A percentile compares a stretch with the other conserved stretches of the same genome.
phyloP scores from a whole-genome alignment of 306 rosid species.

The Cucurbita ficifolia region DNA sequence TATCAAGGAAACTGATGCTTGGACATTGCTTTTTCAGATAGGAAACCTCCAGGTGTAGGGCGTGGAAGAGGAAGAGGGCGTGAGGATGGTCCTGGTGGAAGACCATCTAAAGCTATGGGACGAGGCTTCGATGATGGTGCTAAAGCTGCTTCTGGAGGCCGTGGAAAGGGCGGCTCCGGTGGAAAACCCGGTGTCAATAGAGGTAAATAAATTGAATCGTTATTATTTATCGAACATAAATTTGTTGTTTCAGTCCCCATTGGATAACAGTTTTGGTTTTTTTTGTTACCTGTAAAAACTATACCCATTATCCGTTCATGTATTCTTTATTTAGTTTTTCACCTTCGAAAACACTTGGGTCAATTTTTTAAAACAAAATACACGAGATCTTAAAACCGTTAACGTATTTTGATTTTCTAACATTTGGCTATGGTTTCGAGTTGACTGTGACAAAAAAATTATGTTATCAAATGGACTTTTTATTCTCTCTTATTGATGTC shows the following conservation, averaged over 20 bases:
- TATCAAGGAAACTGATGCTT: neutral
- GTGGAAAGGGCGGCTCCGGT: conserved; percentile 80
- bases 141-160: conserved; percentile 71
- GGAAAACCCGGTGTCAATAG: conserved; percentile 66
- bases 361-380: neutral
- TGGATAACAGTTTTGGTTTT: neutral
- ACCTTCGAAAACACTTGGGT: neutral
- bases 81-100: conserved; percentile 70
- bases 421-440: neutral
- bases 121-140: conserved; percentile 85
- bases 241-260: neutral
- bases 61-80: conserved; percentile 98
- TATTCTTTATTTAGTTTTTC: neutral
- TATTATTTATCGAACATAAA: neutral
- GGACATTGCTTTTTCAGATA: conserved; percentile 22
- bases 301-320: neutral
- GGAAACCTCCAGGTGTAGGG: conserved; percentile 95
- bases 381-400: neutral
- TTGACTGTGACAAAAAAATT: neutral
- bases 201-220: conserved; percentile 30
- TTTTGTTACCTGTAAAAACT: neutral
- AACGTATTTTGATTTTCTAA: neutral
- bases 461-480: neutral
- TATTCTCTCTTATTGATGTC: neutral
- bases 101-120: conserved; percentile 72